Evolutionary conservation across 192 early-diverging fungal genomes (phyloP), one percentile per base, ranked within the genome.

Genomic region (Backusella westeae): DNA sequence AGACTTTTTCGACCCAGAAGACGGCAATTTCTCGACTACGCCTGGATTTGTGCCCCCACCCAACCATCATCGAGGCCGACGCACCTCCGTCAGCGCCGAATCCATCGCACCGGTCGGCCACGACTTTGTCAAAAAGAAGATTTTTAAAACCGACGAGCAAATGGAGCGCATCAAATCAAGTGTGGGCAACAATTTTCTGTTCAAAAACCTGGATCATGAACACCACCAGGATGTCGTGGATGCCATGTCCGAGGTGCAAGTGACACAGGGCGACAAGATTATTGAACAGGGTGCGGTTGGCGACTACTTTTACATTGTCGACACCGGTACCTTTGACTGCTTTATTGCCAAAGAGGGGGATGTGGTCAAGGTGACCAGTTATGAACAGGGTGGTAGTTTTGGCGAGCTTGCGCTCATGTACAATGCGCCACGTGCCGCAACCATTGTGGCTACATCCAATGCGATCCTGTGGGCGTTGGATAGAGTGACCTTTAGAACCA

Each of bases 391-490:
- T 52, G 97, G 95, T 65, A 93, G 91, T 80, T 99, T 99, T 93
- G 98, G 98, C 72, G 97, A 99, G 85, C 88, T 99, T 67, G 98
- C 98, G 44, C 88, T 99, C 12, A 99, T 99, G 98, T 99, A 99
- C 85, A 98, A 98, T 78, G 96, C 96, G 10, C 98, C 98, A 15
- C 91, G 98, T 44, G 98, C 98, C 0, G 98, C 98, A 32, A 98
- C 97, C 0, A 93, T 99, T n/a, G 86, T 87, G 6, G 93, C 96
- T 1, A 98, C 96, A 0, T 63, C 90, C 6, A 90, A 94, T 59
- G 85, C 91, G 19, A 92, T 95, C 29, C 86, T 99, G 70, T 99
- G 98, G 98, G 98, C 98, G 3, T 80, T 99, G 46, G 98, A 99
- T 84, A 93, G 98, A 70, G 93, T 99, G 41, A 98, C 98, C 0